Conservation (phyloP, 2,329 filamentous ascomycete genomes). For the Paecilomyces niveus region DNA sequence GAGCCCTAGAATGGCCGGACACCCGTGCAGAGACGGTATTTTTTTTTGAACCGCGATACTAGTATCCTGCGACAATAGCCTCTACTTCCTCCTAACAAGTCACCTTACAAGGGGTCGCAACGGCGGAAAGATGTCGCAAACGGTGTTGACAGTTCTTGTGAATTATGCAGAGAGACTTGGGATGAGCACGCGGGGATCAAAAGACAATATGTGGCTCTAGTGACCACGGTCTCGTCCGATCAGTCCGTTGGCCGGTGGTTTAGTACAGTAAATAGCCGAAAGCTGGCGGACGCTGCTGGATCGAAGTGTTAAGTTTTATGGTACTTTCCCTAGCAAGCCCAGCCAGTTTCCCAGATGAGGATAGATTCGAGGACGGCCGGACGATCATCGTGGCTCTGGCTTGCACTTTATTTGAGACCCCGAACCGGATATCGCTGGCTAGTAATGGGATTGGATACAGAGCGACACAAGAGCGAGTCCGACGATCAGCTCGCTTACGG, state of each 20-base stretch:
- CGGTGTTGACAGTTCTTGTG: background rate
- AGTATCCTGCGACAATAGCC: background rate
- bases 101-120: background rate
- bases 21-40: background rate
- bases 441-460: background rate
- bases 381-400: background rate
- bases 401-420: background rate
- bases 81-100: background rate
- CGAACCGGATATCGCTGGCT: background rate
- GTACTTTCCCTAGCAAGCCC: background rate
- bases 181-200: background rate
- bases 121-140: background rate
- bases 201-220: background rate
- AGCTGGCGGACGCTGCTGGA: background rate
- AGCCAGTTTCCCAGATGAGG: background rate
- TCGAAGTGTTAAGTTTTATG: background rate
- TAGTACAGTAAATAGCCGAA: background rate
- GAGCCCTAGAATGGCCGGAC: background rate
- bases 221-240: background rate
- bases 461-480: background rate
- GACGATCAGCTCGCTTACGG: background rate
- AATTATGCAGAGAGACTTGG: background rate
- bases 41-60: background rate
- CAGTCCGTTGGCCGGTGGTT: background rate
- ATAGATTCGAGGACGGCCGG: background rate